Conservation (phyloP, 169 alveolate species). For the Theileria annulata region DNA sequence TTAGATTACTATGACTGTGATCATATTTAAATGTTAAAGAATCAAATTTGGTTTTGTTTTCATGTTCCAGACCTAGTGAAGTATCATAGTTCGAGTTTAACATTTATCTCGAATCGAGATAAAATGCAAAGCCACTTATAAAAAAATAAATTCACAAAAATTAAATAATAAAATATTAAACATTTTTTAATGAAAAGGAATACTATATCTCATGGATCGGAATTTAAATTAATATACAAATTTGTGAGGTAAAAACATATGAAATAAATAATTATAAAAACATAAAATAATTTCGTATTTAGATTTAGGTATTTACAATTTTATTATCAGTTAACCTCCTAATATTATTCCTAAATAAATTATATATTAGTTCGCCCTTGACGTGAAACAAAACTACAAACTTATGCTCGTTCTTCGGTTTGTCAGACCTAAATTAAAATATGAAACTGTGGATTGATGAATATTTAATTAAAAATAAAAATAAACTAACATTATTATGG, state of each 20-base stretch:
- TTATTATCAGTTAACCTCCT: neutral
- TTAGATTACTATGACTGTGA: neutral
- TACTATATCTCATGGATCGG: neutral
- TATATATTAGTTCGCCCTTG: neutral
- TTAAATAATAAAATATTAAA: too few relatives aligned
- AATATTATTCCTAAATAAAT: neutral
- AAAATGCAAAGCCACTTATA: neutral
- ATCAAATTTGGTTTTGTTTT: neutral
- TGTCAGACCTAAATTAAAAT: neutral
- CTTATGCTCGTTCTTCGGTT: neutral
- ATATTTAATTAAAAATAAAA: neutral
- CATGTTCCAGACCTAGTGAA: neutral
- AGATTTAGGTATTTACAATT: too few relatives aligned
- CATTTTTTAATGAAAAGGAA: neutral
- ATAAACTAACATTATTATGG: constrained; percentile 54
- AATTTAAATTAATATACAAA: too few relatives aligned
- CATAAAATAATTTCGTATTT: too few relatives aligned
- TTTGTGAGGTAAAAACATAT: too few relatives aligned
- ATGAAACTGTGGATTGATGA: neutral
- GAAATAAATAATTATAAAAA: neutral
- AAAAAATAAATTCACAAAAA: too few relatives aligned
- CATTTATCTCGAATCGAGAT: neutral
- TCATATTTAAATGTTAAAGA: neutral
- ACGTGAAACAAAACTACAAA: neutral
- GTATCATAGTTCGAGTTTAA: neutral